These are phyloP conservation scores for Inga oerstediana DNA, from an alignment of 306 rosid genomes.

Conservation along the genomic window DNA sequence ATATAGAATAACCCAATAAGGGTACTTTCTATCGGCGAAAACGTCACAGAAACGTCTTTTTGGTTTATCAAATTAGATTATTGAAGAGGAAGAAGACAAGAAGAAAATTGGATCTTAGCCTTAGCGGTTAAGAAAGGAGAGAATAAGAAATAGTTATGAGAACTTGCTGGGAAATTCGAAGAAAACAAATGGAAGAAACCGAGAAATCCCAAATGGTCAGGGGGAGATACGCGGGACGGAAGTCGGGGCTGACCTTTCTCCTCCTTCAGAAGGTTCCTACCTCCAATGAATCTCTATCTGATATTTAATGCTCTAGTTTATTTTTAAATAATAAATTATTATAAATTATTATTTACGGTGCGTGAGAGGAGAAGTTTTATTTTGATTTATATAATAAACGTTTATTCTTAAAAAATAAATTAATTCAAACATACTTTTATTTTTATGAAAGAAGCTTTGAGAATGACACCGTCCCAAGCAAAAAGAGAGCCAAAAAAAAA, in stretches of 20 bases:
- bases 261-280: neutral
- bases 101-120: slow-evolving; percentile 13
- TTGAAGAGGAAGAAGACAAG: neutral
- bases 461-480: no score
- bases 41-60: neutral
- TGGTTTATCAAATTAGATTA: neutral
- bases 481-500: no score
- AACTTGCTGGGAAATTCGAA: slow-evolving; percentile 4
- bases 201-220: neutral
- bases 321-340: no score
- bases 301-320: neutral
- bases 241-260: neutral
- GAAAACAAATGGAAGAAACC: neutral
- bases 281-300: neutral
- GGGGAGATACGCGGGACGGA: neutral
- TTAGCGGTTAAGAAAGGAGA: slow-evolving; percentile 37
- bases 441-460: neutral
- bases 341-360: no score
- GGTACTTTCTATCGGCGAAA: neutral
- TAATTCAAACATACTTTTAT: no score
- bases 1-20: neutral
- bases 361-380: no score
- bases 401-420: no score
- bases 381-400: no score
- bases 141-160: neutral